These are phyloP conservation scores for Phytophthora megakarya DNA, from an alignment of 352 stramenopile genomes.

Conservation along the genomic window DNA sequence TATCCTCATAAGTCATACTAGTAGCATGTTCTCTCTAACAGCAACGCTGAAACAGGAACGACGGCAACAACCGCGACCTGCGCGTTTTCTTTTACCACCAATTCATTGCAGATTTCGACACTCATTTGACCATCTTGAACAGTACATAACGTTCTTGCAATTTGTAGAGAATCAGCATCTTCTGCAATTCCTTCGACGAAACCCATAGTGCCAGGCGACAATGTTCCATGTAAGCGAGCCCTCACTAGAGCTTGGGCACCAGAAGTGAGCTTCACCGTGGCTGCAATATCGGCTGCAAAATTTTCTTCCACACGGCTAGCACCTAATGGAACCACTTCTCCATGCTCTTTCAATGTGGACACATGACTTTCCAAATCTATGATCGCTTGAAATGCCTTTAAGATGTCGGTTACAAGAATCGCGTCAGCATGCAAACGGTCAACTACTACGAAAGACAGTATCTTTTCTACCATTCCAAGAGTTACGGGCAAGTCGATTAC, in stretches of 20 bases:
- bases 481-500: neutral
- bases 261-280: neutral
- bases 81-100: neutral
- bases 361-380: constrained; percentile 4
- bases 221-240: neutral
- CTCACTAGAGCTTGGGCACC: neutral
- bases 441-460: neutral
- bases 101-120: constrained; percentile 11
- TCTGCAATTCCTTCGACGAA: neutral
- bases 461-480: neutral
- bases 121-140: neutral
- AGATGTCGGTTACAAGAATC: neutral
- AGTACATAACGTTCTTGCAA: constrained; percentile 3
- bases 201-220: neutral
- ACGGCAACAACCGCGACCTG: neutral
- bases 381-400: neutral
- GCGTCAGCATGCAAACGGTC: neutral
- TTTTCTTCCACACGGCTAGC: too few relatives aligned
- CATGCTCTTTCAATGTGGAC: neutral
- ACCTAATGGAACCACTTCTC: constrained; percentile 4
- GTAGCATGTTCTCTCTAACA: too few relatives aligned
- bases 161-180: neutral
- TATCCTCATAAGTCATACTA: too few relatives aligned
- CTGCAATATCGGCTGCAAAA: neutral
- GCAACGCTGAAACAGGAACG: neutral